A percentile compares a stretch with the other conserved stretches of the same genome.
Conservation (phyloP, 2,329 filamentous ascomycete species). For the Colletotrichum caudatum region DNA sequence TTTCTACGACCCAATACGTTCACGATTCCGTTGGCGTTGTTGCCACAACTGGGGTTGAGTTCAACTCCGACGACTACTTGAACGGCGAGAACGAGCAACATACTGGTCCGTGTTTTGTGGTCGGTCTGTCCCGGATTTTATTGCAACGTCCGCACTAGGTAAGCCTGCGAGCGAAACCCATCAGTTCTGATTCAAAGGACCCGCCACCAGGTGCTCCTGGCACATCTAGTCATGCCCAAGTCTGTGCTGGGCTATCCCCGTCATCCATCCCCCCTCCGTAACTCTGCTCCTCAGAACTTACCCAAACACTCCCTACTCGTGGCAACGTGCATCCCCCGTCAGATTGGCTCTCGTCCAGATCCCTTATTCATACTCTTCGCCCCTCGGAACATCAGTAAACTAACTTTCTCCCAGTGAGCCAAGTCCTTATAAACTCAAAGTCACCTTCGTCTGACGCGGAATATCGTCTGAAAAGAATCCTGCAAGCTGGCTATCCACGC, state of each 20-base stretch:
- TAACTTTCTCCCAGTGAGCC: constrained; percentile 32
- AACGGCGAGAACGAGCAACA: constrained; percentile 36
- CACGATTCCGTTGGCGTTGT: neutral
- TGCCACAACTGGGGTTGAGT: constrained; percentile 6
- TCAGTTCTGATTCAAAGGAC: constrained; percentile 35
- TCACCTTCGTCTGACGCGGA: constrained; percentile 39
- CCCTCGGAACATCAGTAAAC: constrained; percentile 14
- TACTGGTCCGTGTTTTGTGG: constrained; percentile 36
- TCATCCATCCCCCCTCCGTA: constrained; percentile 2
- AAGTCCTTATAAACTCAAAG: constrained; percentile 36
- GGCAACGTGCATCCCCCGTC: constrained; percentile 31
- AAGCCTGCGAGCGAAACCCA: constrained; percentile 34
- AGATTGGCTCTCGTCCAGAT: constrained; percentile 4
- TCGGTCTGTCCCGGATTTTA: constrained; percentile 37
- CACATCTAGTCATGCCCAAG: constrained; percentile 39
- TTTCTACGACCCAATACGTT: neutral
- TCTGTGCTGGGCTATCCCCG: constrained; percentile 30
- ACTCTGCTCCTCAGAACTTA: constrained; percentile 27
- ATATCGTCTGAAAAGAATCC: constrained; percentile 27
- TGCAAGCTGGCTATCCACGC: constrained; percentile 38
- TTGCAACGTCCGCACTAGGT: constrained; percentile 34
- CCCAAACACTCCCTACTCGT: constrained; percentile 37
- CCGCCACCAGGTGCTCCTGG: constrained; percentile 39
- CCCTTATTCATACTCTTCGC: constrained; percentile 22
- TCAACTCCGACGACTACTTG: constrained; percentile 5